phyloP scores from a whole-genome alignment of 2,329 filamentous ascomycete species.

The Fusarium torreyae region DNA sequence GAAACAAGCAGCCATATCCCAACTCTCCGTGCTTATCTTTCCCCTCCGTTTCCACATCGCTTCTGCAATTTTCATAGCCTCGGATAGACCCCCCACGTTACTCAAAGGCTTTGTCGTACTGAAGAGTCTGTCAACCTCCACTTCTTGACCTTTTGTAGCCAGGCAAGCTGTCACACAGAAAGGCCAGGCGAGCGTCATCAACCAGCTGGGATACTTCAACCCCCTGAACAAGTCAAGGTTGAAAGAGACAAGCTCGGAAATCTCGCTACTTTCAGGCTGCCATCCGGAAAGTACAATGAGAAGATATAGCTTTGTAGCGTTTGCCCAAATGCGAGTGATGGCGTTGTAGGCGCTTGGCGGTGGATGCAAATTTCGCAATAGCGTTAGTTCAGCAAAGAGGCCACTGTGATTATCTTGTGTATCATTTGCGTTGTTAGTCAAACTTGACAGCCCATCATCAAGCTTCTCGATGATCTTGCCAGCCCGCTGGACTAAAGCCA shows the following conservation, averaged over 20 bases:
- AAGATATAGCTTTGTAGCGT: slow-evolving; percentile 3
- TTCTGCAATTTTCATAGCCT: slow-evolving; percentile 11
- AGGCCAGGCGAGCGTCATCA: slow-evolving; percentile 19
- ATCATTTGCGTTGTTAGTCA: accelerated
- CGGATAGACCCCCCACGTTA: slow-evolving; percentile 6
- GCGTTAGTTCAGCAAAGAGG: not conserved
- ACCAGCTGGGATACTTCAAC: not conserved
- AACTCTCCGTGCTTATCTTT: slow-evolving; percentile 1
- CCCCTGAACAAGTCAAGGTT: not conserved
- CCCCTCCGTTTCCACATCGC: slow-evolving; percentile 11
- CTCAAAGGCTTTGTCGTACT: not conserved
- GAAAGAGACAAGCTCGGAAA: not conserved
- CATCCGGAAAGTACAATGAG: slow-evolving; percentile 16
- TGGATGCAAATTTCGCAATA: not conserved
- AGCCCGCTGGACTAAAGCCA: not conserved
- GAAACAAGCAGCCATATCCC: slow-evolving; percentile 55
- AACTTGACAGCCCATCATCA: not conserved
- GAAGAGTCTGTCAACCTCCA: not conserved
- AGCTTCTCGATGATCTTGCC: not conserved
- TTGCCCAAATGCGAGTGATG: slow-evolving; percentile 16
- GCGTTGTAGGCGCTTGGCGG: not conserved
- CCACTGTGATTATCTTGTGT: not conserved
- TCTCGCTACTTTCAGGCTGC: not conserved
- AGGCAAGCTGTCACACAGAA: slow-evolving; percentile 26
- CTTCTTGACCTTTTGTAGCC: not conserved